phyloP scores from a whole-genome alignment of 352 stramenopile genomes.

The Phytopythium boreale region DNA sequence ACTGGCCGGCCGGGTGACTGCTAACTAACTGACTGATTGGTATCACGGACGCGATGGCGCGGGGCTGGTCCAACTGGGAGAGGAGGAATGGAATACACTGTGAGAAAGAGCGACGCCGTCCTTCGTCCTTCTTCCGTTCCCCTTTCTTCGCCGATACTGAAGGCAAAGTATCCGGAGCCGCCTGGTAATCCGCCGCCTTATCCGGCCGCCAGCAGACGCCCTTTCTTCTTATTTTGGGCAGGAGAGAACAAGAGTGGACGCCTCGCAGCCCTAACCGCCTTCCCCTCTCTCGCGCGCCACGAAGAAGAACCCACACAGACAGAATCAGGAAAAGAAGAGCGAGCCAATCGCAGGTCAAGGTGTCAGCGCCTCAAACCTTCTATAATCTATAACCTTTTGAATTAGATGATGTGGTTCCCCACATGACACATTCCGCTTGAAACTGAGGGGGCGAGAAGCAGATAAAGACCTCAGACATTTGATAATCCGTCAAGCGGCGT shows the following conservation, averaged over 20 bases:
- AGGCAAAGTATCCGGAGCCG: neutral
- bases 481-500: constrained; percentile 2
- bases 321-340: neutral
- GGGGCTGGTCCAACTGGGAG: neutral
- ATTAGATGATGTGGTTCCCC: neutral
- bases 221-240: neutral
- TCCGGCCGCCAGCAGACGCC: neutral
- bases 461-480: neutral
- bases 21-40: neutral
- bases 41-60: neutral
- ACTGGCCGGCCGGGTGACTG: neutral
- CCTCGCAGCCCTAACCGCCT: neutral
- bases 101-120: neutral
- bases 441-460: neutral
- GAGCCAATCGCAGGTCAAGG: neutral
- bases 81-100: neutral
- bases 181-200: constrained; percentile 1
- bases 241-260: neutral
- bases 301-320: neutral
- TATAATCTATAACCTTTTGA: neutral
- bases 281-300: neutral
- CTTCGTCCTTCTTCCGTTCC: neutral
- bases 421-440: neutral
- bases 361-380: neutral
- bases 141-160: neutral